phyloP scores from a whole-genome alignment of 495 filamentous ascomycete species.

The Halenospora varia region DNA sequence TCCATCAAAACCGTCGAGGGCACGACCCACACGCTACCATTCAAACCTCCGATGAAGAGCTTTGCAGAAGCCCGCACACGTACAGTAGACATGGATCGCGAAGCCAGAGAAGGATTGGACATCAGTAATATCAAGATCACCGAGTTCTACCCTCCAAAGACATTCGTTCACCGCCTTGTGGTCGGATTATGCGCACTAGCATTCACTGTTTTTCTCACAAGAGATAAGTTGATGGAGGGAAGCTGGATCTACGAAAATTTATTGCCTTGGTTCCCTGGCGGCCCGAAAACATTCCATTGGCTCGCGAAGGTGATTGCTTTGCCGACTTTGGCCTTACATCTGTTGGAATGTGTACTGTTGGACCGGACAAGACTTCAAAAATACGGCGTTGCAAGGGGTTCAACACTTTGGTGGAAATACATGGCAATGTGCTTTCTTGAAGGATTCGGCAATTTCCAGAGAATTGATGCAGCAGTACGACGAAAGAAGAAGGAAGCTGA shows the following conservation, averaged over 20 bases:
- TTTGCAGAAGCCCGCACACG: conserved; percentile 54
- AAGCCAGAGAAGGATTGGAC: conserved; percentile 48
- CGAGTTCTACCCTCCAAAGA: conserved; percentile 46
- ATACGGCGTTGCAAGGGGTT: conserved; percentile 50
- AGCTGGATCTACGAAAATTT: conserved; percentile 46
- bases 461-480: conserved; percentile 51
- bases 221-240: conserved; percentile 49
- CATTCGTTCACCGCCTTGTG: conserved; percentile 33
- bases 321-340: conserved; percentile 48
- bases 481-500: conserved; percentile 41
- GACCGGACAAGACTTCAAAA: conserved; percentile 45
- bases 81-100: conserved; percentile 63
- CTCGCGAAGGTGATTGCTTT: conserved; percentile 34
- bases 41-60: conserved; percentile 58
- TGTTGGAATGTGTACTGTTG: conserved; percentile 47
- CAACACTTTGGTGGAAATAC: conserved; percentile 60
- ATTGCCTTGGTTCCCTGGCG: conserved; percentile 39
- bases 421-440: conserved; percentile 53
- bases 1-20: conserved; percentile 37
- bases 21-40: conserved; percentile 45
- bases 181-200: conserved; percentile 43
- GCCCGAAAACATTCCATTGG: conserved; percentile 48
- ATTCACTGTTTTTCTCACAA: conserved; percentile 34
- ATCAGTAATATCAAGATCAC: conserved; percentile 53
- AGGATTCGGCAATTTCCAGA: conserved; percentile 47